Evolutionary conservation across 495 filamentous ascomycete species (phyloP).

Genomic region (Penicillium bialowiezense): DNA sequence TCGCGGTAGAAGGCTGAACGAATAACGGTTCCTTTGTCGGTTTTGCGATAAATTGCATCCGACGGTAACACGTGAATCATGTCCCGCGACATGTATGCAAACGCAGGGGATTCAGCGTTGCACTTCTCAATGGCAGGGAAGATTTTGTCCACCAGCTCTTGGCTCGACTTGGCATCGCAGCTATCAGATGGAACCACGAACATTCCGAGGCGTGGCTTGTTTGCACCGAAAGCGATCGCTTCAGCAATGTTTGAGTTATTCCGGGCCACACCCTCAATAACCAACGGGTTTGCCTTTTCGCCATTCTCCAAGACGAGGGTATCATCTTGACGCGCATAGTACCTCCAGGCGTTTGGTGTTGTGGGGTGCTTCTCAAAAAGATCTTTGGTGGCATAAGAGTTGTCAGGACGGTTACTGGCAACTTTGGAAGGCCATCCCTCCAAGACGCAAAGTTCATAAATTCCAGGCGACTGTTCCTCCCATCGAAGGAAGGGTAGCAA

Average conservation of each 20-base stretch:
- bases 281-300: conserved; percentile 62
- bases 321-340: conserved; percentile 55
- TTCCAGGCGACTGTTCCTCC: conserved; percentile 43
- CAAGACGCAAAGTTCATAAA: conserved; percentile 55
- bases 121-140: conserved; percentile 42
- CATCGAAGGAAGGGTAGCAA: conserved; percentile 41
- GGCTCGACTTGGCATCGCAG: conserved; percentile 23
- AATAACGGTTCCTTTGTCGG: conserved; percentile 53
- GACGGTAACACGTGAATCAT: conserved; percentile 44
- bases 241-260: conserved; percentile 25
- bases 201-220: conserved; percentile 27
- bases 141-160: conserved; percentile 40
- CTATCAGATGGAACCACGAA: conserved; percentile 40
- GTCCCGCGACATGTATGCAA: conserved; percentile 47
- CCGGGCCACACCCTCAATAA: conserved; percentile 45
- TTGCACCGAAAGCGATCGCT: conserved; percentile 30
- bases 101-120: conserved; percentile 43
- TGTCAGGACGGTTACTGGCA: conserved; percentile 53
- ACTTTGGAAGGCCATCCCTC: conserved; percentile 61
- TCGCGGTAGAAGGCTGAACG: conserved; percentile 45
- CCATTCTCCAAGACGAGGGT: conserved; percentile 59
- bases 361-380: conserved; percentile 52
- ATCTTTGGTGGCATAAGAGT: conserved; percentile 56
- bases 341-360: conserved; percentile 50
- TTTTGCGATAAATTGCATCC: conserved; percentile 40